Base-by-base conservation (phyloP, 352 stramenopile species). In the Globisporangium spinosum region DNA sequence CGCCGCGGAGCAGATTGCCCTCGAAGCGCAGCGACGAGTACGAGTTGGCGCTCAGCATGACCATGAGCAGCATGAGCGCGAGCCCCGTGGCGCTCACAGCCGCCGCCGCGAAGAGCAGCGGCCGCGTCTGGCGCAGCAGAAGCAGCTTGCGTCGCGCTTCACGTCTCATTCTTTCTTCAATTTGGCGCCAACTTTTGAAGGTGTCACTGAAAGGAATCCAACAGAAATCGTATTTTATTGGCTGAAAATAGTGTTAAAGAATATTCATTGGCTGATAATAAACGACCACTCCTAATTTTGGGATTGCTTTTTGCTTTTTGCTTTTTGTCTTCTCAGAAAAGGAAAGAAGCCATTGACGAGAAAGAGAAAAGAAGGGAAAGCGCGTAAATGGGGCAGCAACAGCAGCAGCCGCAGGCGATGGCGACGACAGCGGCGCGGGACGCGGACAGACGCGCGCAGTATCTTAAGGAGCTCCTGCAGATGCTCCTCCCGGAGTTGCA, bases 11-110 rank as follows among this genome's bases (percentile, higher is more conserved):
- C 23, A 34, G n/a, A 17, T n/a, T 58, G 13, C 53, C 25, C 7
- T 58, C 32, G 35, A 49, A 49, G 57, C 29, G 57, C 22, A 62
- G 57, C 32, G 57, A 62, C 57, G 53, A 29, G 23, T 35, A 35
- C 53, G 53, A 58, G 53, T 47, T 47, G 13, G 8, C 25, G 53
- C 25, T 58, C 53, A 27, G 10, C 12, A 38, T 10, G 1, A 38
- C 13, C 53, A 58, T 15, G 12, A 58, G 4, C 10, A 38, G 3
- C 2, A 58, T 4, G 53, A 58, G 53, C 25, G 22, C 1, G 53
- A 58, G 25, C 4, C 53, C 25, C n/a, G n/a, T 38, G 53, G 25
- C 15, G 25, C 23, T 29, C 12, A 38, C 51, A 10, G 12, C 51
- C 6, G 12, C 53, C 3, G 53, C 53, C 0, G 13, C 53, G 53